These are phyloP conservation scores for Penicillium lagena DNA, from an alignment of 495 filamentous ascomycete genomes.

Conservation along the genomic window DNA sequence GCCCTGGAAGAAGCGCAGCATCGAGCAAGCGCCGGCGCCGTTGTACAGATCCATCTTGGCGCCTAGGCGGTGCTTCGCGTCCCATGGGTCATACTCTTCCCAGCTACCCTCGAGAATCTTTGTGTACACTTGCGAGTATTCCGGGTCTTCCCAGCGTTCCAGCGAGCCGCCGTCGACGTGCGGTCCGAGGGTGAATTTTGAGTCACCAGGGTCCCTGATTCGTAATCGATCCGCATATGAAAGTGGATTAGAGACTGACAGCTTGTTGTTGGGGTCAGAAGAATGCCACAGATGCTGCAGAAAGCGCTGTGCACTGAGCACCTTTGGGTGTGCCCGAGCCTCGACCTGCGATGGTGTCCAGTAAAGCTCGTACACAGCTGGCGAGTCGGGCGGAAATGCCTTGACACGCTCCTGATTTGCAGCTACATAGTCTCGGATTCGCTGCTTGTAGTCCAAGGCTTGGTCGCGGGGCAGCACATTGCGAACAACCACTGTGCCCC, in stretches of 20 bases:
- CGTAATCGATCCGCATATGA: slow-evolving; percentile 78
- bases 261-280: slow-evolving; percentile 47
- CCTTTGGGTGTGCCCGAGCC: slow-evolving; percentile 64
- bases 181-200: slow-evolving; percentile 75
- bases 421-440: slow-evolving; percentile 52
- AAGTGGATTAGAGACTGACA: slow-evolving; percentile 62
- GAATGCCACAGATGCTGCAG: slow-evolving; percentile 74
- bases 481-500: slow-evolving; percentile 57
- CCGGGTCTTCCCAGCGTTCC: slow-evolving; percentile 79
- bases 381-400: slow-evolving; percentile 52
- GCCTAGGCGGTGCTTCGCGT: slow-evolving; percentile 59
- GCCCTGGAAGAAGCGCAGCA: slow-evolving; percentile 84
- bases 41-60: slow-evolving; percentile 74
- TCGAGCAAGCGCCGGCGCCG: slow-evolving; percentile 73
- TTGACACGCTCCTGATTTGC: slow-evolving; percentile 45
- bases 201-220: slow-evolving; percentile 57
- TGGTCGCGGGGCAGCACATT: slow-evolving; percentile 54
- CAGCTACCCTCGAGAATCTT: slow-evolving; percentile 68
- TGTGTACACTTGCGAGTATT: slow-evolving; percentile 72
- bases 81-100: slow-evolving; percentile 80
- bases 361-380: slow-evolving; percentile 83
- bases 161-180: slow-evolving; percentile 81
- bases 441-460: slow-evolving; percentile 44
- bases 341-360: slow-evolving; percentile 74
- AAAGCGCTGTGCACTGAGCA: slow-evolving; percentile 63